These are phyloP conservation scores for Cornus controversa DNA, from an alignment of 148 eudicot genomes.

Conservation along the genomic window DNA sequence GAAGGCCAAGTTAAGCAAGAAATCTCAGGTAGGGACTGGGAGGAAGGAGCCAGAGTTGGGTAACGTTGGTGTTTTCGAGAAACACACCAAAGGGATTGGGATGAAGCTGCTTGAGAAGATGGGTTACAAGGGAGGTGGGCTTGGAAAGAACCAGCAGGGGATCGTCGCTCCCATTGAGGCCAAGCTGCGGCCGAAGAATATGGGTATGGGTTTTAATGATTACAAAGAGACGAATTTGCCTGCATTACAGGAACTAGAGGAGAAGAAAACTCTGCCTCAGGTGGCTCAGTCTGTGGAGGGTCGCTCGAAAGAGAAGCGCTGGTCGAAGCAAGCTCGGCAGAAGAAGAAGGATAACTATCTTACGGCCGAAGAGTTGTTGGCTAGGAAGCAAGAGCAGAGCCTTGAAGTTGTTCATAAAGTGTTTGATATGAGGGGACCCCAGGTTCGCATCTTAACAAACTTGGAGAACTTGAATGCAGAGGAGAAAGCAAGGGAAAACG, in stretches of 20 bases:
- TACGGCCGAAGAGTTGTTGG: conserved; percentile 80
- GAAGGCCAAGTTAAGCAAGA: conserved; percentile 36
- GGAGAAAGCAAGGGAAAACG: conserved; percentile 62
- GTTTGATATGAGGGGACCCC: conserved; percentile 94
- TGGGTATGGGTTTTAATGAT: conserved; percentile 92
- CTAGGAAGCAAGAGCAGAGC: conserved; percentile 68
- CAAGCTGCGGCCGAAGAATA: conserved; percentile 70
- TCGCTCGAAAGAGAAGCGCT: conserved; percentile 50
- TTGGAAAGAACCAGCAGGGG: conserved; percentile 82
- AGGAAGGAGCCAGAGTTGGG: conserved; percentile 36
- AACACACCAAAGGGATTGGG: conserved; percentile 80
- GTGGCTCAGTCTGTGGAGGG: conserved; percentile 6
- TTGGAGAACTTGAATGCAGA: conserved; percentile 86
- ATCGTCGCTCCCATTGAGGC: conserved; percentile 85
- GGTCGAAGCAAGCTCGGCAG: conserved; percentile 56
- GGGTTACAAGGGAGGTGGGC: conserved; percentile 88
- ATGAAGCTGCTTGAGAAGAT: conserved; percentile 68
- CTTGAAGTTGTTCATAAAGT: conserved; percentile 68
- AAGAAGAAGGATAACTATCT: conserved; percentile 57
- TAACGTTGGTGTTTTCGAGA: conserved; percentile 62
- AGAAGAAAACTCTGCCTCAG: conserved; percentile 29
- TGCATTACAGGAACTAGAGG: conserved; percentile 39
- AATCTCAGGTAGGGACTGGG: conserved; percentile 28
- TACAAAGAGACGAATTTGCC: conserved; percentile 45
- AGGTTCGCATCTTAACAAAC: conserved; percentile 75